Conservation (phyloP, 2,329 filamentous ascomycete genomes). For the Remersonia thermophila region DNA sequence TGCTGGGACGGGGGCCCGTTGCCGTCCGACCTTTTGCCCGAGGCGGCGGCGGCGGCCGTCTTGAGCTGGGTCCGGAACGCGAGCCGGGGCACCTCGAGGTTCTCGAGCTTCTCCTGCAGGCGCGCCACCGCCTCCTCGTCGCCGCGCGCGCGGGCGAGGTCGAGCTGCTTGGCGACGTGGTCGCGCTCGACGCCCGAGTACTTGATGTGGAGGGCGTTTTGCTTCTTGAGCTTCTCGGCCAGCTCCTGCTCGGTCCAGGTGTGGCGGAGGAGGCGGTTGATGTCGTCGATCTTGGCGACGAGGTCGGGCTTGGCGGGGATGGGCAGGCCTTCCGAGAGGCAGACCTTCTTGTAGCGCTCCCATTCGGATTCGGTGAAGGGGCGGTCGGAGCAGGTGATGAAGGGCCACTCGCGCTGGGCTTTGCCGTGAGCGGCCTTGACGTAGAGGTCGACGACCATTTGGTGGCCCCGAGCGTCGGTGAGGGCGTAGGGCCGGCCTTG, state of each 20-base stretch:
- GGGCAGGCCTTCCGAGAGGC: conserved; percentile 57
- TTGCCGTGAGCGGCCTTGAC: conserved; percentile 72
- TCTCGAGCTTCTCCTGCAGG: conserved; percentile 48
- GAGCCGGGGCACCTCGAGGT: conserved; percentile 54
- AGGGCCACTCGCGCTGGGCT: conserved; percentile 72
- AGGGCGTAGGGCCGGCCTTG: conserved; percentile 76
- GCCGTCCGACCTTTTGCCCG: conserved; percentile 36
- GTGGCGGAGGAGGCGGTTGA: conserved; percentile 67
- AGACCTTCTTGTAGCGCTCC: conserved; percentile 64
- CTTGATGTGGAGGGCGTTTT: conserved; percentile 54
- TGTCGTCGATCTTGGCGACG: conserved; percentile 61
- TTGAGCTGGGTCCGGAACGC: conserved; percentile 58
- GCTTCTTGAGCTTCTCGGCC: conserved; percentile 61
- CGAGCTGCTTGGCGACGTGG: conserved; percentile 50
- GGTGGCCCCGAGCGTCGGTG: conserved; percentile 58
- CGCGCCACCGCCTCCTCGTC: conserved; percentile 45
- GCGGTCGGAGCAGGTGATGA: conserved; percentile 79
- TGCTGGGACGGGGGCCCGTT: conserved; percentile 51
- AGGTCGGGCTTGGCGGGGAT: conserved; percentile 63
- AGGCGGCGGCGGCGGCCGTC: conserved; percentile 14
- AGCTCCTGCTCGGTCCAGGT: conserved; percentile 76
- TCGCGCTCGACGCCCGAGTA: conserved; percentile 57
- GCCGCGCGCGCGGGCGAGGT: conserved; percentile 51
- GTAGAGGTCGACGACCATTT: conserved; percentile 77
- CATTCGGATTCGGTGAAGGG: conserved; percentile 76